phyloP scores from a whole-genome alignment of 2,329 filamentous ascomycete genomes.

The Phyllosticta citriasiana region DNA sequence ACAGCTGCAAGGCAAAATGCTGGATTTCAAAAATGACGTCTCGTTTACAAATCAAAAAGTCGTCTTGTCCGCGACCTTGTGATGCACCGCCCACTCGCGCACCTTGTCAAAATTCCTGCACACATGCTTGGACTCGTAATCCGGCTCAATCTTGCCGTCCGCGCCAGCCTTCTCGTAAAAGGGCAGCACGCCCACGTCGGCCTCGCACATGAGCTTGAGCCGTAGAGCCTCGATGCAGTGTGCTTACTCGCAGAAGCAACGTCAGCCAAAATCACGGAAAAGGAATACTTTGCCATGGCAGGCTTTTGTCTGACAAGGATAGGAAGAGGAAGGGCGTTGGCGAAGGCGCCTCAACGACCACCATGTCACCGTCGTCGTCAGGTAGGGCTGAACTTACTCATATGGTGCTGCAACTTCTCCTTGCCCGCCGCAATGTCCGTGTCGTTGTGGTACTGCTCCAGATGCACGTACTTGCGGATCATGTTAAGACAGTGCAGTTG shows the following conservation, averaged over 20 bases:
- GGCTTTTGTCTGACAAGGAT: neutral
- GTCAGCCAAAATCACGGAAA: neutral
- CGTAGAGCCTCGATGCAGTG: slow-evolving; percentile 28
- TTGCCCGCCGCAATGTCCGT: slow-evolving; percentile 19
- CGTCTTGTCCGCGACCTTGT: slow-evolving; percentile 21
- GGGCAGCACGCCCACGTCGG: slow-evolving; percentile 22
- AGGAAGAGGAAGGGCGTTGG: neutral
- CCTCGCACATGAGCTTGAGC: slow-evolving; percentile 27
- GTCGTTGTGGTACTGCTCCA: slow-evolving; percentile 22
- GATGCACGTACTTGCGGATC: slow-evolving; percentile 25
- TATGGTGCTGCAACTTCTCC: neutral
- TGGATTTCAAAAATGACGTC: neutral
- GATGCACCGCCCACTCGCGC: slow-evolving; percentile 22
- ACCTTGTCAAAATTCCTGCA: slow-evolving; percentile 26
- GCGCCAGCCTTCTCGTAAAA: slow-evolving; percentile 16
- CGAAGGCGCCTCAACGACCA: neutral
- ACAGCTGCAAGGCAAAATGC: neutral
- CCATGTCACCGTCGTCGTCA: too few relatives aligned
- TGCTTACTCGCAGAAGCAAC: slow-evolving; percentile 12
- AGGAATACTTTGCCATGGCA: neutral
- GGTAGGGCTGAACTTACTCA: neutral
- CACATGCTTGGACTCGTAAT: slow-evolving; percentile 24
- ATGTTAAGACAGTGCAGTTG: slow-evolving; percentile 28
- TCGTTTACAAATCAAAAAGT: slow-evolving; percentile 5
- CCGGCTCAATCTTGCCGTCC: slow-evolving; percentile 17